phyloP scores from a whole-genome alignment of 352 stramenopile species.

The Phytophthora pini region DNA sequence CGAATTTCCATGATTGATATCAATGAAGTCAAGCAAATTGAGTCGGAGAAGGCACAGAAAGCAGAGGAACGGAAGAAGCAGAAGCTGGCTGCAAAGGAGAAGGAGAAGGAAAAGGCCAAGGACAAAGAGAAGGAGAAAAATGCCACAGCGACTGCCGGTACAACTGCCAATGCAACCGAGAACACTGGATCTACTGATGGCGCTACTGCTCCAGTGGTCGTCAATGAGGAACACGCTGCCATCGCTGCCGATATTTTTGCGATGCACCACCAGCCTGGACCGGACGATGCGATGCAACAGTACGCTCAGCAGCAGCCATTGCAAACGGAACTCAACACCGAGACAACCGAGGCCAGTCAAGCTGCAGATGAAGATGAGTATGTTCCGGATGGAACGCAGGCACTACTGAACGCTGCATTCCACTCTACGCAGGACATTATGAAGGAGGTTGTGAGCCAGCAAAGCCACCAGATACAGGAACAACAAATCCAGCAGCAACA shows the following conservation, averaged over 20 bases:
- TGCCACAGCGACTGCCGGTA: slow-evolving; percentile 9
- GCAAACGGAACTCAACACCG: slow-evolving; percentile 14
- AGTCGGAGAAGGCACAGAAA: slow-evolving; percentile 85
- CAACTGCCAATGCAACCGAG: slow-evolving; percentile 12
- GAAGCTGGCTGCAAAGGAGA: slow-evolving; percentile 50
- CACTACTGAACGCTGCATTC: slow-evolving; percentile 70
- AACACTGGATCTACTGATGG: slow-evolving; percentile 24
- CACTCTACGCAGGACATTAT: slow-evolving; percentile 82
- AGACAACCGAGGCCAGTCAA: slow-evolving; percentile 24
- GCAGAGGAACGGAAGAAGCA: slow-evolving; percentile 85
- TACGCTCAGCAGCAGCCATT: slow-evolving; percentile 32
- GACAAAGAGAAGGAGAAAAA: slow-evolving; percentile 45
- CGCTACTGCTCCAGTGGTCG: slow-evolving; percentile 6
- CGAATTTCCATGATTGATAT: slow-evolving; percentile 91
- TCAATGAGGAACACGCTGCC: slow-evolving; percentile 44
- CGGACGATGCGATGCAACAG: slow-evolving; percentile 27
- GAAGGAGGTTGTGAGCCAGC: slow-evolving; percentile 65
- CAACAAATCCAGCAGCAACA: slow-evolving; percentile 48
- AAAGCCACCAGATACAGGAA: slow-evolving; percentile 47
- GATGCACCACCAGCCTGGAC: slow-evolving; percentile 43
- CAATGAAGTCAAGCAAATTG: slow-evolving; percentile 90
- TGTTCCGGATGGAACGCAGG: slow-evolving; percentile 65
- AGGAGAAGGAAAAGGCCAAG: slow-evolving; percentile 46
- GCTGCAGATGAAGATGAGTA: slow-evolving; percentile 36
- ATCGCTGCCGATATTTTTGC: slow-evolving; percentile 46